Percentiles rank a stretch among this genome's conserved stretches.
phyloP scores from a whole-genome alignment of 169 alveolate genomes.

The Plasmodium billcollinsi region DNA sequence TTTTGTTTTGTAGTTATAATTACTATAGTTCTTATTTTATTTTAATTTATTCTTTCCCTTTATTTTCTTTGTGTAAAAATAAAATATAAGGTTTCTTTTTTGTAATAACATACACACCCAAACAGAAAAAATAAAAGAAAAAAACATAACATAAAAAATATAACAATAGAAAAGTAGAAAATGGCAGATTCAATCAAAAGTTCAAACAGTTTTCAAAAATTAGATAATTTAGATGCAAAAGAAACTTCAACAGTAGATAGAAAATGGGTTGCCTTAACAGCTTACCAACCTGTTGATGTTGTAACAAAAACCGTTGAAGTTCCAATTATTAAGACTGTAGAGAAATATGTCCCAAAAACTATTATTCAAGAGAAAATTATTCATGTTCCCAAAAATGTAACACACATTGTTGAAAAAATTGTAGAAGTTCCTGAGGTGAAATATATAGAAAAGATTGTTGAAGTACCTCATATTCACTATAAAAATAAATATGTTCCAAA shows the following conservation, averaged over 20 bases:
- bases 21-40: constrained; percentile 14
- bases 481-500: constrained; percentile 89
- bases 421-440: constrained; percentile 92
- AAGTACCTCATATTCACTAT: constrained; percentile 90
- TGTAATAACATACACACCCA: too few relatives aligned
- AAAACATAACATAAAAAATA: constrained; percentile 75
- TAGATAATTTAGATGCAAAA: constrained; percentile 81
- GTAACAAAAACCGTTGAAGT: constrained; percentile 87
- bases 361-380: constrained; percentile 89
- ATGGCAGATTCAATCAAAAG: constrained; percentile 77
- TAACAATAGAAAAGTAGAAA: constrained; percentile 54
- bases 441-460: constrained; percentile 89
- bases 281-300: constrained; percentile 92
- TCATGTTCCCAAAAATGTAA: constrained; percentile 89
- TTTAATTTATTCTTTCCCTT: constrained; percentile 3
- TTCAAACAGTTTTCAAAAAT: constrained; percentile 75
- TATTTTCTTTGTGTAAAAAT: not conserved
- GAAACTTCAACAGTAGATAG: constrained; percentile 74
- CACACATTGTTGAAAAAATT: constrained; percentile 91
- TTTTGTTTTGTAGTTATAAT: not conserved
- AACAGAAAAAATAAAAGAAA: too few relatives aligned
- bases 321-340: constrained; percentile 87
- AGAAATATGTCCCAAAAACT: constrained; percentile 86
- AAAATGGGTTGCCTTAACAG: constrained; percentile 90
- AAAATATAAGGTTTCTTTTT: too few relatives aligned